Percentiles rank a stretch among this genome's conserved stretches.
Conservation (phyloP, 164 flowering plant species). For the Santalum album region DNA sequence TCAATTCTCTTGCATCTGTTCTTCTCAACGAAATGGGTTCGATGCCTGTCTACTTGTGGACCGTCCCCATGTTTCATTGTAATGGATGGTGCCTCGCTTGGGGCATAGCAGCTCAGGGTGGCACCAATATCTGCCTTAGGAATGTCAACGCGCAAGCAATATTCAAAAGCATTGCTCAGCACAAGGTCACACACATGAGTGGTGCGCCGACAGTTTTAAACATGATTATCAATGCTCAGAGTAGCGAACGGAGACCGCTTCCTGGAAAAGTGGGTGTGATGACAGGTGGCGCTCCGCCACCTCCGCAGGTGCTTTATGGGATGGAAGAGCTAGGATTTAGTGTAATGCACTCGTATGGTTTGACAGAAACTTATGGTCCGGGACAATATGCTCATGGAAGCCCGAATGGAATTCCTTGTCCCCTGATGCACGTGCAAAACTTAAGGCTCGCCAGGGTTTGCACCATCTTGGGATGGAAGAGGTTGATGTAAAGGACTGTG, state of each 20-base stretch:
- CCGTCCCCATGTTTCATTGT: slow-evolving; percentile 86
- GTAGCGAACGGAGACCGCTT: slow-evolving; percentile 15
- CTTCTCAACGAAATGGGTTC: slow-evolving; percentile 41
- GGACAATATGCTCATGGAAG: slow-evolving; percentile 31
- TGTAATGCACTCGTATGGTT: slow-evolving; percentile 45
- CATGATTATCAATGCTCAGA: slow-evolving; percentile 41
- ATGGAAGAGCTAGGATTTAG: slow-evolving; percentile 47
- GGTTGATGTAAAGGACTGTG: slow-evolving; percentile 60
- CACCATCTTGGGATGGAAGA: slow-evolving; percentile 33
- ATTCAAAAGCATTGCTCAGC: slow-evolving; percentile 33
- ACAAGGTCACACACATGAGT: slow-evolving; percentile 66
- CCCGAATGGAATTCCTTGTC: slow-evolving; percentile 29
- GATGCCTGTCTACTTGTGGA: slow-evolving; percentile 67
- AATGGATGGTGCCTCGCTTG: slow-evolving; percentile 79
- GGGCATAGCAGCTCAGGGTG: slow-evolving; percentile 76
- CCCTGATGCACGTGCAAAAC: slow-evolving; percentile 11
- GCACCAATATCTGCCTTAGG: slow-evolving; percentile 61
- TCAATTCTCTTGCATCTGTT: slow-evolving; percentile 51
- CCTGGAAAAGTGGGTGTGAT: slow-evolving; percentile 32
- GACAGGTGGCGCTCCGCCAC: slow-evolving; percentile 49
- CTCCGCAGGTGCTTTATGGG: slow-evolving; percentile 16
- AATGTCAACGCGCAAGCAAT: slow-evolving; percentile 38
- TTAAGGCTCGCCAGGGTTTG: slow-evolving; percentile 26
- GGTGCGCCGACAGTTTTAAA: slow-evolving; percentile 69
- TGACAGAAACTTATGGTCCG: slow-evolving; percentile 72